Evolutionary conservation across 1,284 basidiomycete species (phyloP), one percentile per base, ranked within the genome.

Genomic region (Earliella scabrosa): DNA sequence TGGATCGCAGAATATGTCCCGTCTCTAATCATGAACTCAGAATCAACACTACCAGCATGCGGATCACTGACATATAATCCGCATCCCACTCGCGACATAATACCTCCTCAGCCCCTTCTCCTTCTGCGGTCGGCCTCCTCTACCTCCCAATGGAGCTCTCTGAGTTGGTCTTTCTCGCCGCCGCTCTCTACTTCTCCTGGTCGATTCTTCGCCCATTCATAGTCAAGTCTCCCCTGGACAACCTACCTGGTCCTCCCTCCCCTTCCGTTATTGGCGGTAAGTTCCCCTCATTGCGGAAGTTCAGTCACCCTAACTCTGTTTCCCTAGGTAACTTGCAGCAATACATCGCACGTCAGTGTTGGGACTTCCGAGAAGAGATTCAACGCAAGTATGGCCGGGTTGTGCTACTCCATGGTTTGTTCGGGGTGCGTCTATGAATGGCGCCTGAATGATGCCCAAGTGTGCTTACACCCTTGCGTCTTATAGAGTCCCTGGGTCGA

Each of bases 161-260:
- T n/a, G n/a, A n/a, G n/a, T n/a, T n/a, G n/a, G 50, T 34, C 20
- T 46, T 62, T 14, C 49, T 46, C 21, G 54, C 50, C 13, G 20
- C 39, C 4, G 46, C 26, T 9, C 11, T 49, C 21, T 62, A 62
- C 29, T 6, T 62, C 5, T 48, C 36, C 11, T 63, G 61, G 61
- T 13, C 26, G 20, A 10, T 56, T n/a, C 27, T 56, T 10, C 38
- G 45, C 1, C 58, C 49, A 1, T 50, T 50, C 18, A 38, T 63
- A n/a, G 44, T 56, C 23, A 54, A 43, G 26, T 46, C 49, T 10
- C 16, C 61, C 7, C 38, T 63, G 0, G 51, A 59, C 23, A 63
- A 60, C 26, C n/a, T 63, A 13, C 48, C 59, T 2, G 61, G 61
- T 8, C 61, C 61, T 11, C 38, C 56, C 8, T 50, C 50, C 5